Evolutionary conservation across 352 stramenopile species (phyloP), one percentile per base, ranked within the genome.

Genomic region (Globisporangium paroecandrum): DNA sequence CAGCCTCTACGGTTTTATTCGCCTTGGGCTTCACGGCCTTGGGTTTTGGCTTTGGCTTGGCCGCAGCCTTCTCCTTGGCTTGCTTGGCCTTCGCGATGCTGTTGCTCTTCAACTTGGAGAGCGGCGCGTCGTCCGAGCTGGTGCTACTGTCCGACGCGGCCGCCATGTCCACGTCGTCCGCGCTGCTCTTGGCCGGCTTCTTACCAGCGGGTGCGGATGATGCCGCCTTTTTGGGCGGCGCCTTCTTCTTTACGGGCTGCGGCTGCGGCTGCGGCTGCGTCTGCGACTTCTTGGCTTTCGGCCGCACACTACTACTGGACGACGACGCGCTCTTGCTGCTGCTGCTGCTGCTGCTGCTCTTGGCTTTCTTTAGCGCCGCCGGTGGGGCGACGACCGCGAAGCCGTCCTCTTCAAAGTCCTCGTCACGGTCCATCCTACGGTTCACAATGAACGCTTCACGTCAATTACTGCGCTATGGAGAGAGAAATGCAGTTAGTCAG

Each of bases 11-110:
- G 12, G 27, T 13, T 32, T 58, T 58, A 8, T 7, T 38, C 6
- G 60, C 24, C 47, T 58, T 65, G 27, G 43, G 12, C 29, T 65
- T 66, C 32, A 61, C 24, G 3, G 77, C 66, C 60, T 83, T 69
- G 32, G 34, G 43, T 32, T 29, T 83, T 18, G 59, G 62, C 13
- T 71, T 81, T 6, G 41, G 36, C 60, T 41, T 58, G 18, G 43
- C 43, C 43, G 18, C 18, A 22, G 43, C 18, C 18, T 49, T 49
- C 18, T 49, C 43, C 27, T 83, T n/a, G 59, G 62, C n/a, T 70
- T 81, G 10, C 60, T 58, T 55, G 41, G 36, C 60, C 51, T 51
- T 66, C 46, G 60, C 56, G 32, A 62, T 38, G 20, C 29, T 41
- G 5, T 41, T 62, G 56, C 32, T 46, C 56, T 62, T 62, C 29